Evolutionary conservation across 371 early-diverging fungal species (phyloP), one percentile per base, ranked within the genome.

Genomic region (Lichtheimia hyalospora): DNA sequence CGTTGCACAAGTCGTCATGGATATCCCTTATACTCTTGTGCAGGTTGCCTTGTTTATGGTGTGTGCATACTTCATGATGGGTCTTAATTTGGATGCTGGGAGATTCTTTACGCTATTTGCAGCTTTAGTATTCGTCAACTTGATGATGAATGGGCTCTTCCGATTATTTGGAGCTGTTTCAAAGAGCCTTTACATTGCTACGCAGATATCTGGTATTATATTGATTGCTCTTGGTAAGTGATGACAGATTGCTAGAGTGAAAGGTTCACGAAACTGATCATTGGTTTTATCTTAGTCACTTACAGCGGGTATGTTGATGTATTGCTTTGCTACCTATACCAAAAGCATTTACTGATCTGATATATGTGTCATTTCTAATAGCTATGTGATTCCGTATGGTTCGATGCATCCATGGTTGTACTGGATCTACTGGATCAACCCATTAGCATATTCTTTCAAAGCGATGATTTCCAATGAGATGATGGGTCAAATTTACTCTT

Each of bases 391-490:
- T 40, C 49, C 42, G 15, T 61, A 68, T 50, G 20, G 49, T n/a
- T 25, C 49, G 5, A 68, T 68, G 68, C 77, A 84, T 54, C 83
- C 80, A 25, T 85, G 84, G 81, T 74, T 88, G 42, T 70, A 66
- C 28, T 86, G 85, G 85, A 54, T 54, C 20, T 49, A n/a, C 18
- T 25, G 48, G 14, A 23, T 48, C 28, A 13, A 55, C 13, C 20
- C 14, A 0, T 18, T 18, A 14, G 21, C 14, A 28, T 58, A 50
- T 40, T 6, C 10, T 2, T 34, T 34, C 64, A 77, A 84, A 56
- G 77, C 85, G 0, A 68, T 91, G 13, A 49, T 88, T 46, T 65
- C 74, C 18, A 88, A 89, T 65, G 92, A 91, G 67, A 85, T 85
- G 78, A 60, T 58, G 13, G 79, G 81, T 3, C 62, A 73, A 3